phyloP scores from a whole-genome alignment of 129 eudicot species.

The Saussurea involucrata region DNA sequence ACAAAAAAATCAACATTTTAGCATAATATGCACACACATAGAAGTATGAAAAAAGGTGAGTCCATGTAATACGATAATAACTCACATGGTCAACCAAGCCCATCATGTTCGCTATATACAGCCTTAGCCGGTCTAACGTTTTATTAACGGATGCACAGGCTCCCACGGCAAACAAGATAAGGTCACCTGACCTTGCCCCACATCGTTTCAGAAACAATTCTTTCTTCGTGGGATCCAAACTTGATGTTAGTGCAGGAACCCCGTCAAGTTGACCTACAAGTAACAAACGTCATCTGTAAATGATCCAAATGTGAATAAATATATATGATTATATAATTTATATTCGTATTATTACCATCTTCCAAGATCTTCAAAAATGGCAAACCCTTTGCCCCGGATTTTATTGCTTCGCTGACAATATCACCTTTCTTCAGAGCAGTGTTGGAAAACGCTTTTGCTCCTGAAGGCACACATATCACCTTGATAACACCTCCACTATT shows the following conservation, averaged over 20 bases:
- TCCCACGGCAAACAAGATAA: slow-evolving; percentile 91
- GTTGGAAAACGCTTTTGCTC: slow-evolving; percentile 76
- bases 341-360: slow-evolving; percentile 45
- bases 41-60: background rate
- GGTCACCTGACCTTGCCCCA: slow-evolving; percentile 74
- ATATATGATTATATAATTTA: no score
- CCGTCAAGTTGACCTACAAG: slow-evolving; percentile 75
- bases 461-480: slow-evolving; percentile 79
- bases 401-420: slow-evolving; percentile 71
- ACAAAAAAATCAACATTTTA: slow-evolving; percentile 10
- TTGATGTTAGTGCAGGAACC: slow-evolving; percentile 70
- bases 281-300: background rate
- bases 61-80: background rate
- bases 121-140: slow-evolving; percentile 78
- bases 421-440: slow-evolving; percentile 91
- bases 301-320: background rate
- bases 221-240: slow-evolving; percentile 51
- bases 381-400: slow-evolving; percentile 97
- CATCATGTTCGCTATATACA: slow-evolving; percentile 61
- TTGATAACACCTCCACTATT: slow-evolving; percentile 69
- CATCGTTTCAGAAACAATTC: slow-evolving; percentile 50
- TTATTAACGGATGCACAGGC: slow-evolving; percentile 61
- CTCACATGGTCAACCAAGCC: slow-evolving; percentile 80
- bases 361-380: slow-evolving; percentile 82
- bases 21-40: background rate